These are phyloP conservation scores for Solanum chaucha DNA, from an alignment of 257 asterid genomes.

Conservation along the genomic window DNA sequence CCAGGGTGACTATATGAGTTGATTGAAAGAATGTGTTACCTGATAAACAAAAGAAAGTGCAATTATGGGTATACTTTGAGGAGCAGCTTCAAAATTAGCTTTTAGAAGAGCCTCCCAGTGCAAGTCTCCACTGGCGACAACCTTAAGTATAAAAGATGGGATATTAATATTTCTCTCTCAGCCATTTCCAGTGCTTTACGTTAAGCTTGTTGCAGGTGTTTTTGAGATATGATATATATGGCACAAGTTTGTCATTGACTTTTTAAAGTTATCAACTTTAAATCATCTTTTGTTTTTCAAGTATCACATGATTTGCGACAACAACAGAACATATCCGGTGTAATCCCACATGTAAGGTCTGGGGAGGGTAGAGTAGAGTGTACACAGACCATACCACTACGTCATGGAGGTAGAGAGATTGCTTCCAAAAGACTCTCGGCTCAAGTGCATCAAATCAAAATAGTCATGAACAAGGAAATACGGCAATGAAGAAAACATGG, in stretches of 20 bases:
- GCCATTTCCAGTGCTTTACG: neutral
- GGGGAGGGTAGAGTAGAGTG: neutral
- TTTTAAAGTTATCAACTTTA: neutral
- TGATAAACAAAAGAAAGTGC: slow-evolving; percentile 97
- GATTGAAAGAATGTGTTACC: slow-evolving; percentile 21
- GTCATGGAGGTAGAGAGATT: neutral
- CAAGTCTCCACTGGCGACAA: slow-evolving; percentile 72
- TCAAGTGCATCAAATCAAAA: neutral
- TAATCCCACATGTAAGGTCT: neutral
- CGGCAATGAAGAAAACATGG: neutral
- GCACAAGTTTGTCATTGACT: neutral
- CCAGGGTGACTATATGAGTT: neutral
- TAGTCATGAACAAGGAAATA: neutral
- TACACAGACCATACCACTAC: neutral
- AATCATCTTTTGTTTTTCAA: neutral
- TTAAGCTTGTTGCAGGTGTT: neutral
- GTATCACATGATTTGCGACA: neutral
- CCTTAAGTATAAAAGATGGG: slow-evolving; percentile 25
- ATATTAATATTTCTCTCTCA: neutral
- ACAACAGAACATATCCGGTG: neutral
- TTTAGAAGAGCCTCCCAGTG: slow-evolving; percentile 80
- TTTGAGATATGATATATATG: neutral
- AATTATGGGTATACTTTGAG: slow-evolving; percentile 79
- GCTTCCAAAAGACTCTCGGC: neutral
- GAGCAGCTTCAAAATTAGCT: slow-evolving; percentile 80